Evolutionary conservation across 202 grass and related monocot species (phyloP).

Genomic region (Bolboschoenoplectus hybrid): DNA sequence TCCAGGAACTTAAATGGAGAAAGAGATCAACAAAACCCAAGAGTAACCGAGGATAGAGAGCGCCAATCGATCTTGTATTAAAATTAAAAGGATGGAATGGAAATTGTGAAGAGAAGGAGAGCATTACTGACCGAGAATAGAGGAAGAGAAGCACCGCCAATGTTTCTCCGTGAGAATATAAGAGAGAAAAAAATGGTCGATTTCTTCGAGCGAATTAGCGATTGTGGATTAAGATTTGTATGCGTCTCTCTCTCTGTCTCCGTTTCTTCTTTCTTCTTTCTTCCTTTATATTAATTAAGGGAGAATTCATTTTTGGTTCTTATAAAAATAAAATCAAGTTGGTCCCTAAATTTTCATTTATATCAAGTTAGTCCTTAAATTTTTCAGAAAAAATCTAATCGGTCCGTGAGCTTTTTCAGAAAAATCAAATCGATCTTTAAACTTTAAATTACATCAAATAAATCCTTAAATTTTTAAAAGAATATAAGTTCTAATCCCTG

Average conservation of each 20-base stretch:
- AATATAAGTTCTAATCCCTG: too few species aligned
- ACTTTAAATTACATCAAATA: too few species aligned
- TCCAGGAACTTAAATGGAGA: constrained; percentile 26
- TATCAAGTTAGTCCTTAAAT: too few species aligned
- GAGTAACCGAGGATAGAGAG: neutral
- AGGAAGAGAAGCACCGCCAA: constrained; percentile 23
- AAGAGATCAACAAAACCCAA: constrained; percentile 30
- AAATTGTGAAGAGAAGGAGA: constrained; percentile 17
- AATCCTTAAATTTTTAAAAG: too few species aligned
- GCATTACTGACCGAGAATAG: constrained; percentile 32
- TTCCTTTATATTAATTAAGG: neutral
- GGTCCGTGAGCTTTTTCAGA: too few species aligned
- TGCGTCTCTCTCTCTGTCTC: constrained; percentile 17
- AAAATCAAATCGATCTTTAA: too few species aligned
- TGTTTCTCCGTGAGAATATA: constrained; percentile 18
- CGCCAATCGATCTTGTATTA: constrained; percentile 26
- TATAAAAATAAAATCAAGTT: too few species aligned
- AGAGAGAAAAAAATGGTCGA: neutral
- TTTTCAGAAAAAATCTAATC: too few species aligned
- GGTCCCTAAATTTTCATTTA: too few species aligned
- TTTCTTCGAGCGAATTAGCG: neutral
- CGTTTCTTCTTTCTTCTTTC: neutral
- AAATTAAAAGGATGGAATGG: constrained; percentile 8
- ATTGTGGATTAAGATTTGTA: constrained; percentile 21
- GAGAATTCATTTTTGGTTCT: neutral